Evolutionary conservation across 129 eudicot species (phyloP).

Genomic region (Pittosporum tobira): DNA sequence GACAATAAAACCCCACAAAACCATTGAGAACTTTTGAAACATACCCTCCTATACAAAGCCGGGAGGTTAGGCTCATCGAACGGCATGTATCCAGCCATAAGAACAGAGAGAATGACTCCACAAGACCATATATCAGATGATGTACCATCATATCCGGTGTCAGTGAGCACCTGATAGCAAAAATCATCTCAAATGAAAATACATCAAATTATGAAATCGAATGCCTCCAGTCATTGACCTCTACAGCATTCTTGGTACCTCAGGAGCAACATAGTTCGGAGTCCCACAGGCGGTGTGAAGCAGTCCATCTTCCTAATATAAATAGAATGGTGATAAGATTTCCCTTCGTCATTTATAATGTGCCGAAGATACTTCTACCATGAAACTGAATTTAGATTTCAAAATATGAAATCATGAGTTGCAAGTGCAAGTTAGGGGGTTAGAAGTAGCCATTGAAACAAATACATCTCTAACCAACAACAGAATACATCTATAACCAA

Average conservation of each 20-base stretch:
- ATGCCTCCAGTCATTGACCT: slow-evolving; percentile 9
- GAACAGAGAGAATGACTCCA: slow-evolving; percentile 89
- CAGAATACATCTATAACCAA: neutral
- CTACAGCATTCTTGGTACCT: slow-evolving; percentile 40
- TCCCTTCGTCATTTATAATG: neutral
- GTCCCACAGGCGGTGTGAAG: slow-evolving; percentile 95
- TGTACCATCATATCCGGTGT: slow-evolving; percentile 83
- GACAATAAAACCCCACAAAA: neutral
- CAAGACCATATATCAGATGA: slow-evolving; percentile 90
- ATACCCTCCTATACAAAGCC: slow-evolving; percentile 57
- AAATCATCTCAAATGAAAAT: slow-evolving; percentile 13
- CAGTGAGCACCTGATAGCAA: slow-evolving; percentile 61
- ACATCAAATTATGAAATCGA: neutral
- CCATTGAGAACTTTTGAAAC: slow-evolving; percentile 2
- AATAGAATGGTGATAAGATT: slow-evolving; percentile 12
- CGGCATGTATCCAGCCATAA: slow-evolving; percentile 95
- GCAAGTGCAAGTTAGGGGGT: too few relatives aligned
- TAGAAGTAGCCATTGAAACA: too few relatives aligned
- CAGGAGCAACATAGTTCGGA: slow-evolving; percentile 95
- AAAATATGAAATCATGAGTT: neutral
- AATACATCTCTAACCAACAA: neutral
- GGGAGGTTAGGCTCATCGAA: slow-evolving; percentile 79
- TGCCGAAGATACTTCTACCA: neutral
- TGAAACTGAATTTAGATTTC: neutral
- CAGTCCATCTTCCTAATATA: slow-evolving; percentile 67